Percentiles rank a stretch among this genome's conserved stretches.
Evolutionary conservation across 352 stramenopile genomes (phyloP).

Genomic region (Pythium phragmiticola): DNA sequence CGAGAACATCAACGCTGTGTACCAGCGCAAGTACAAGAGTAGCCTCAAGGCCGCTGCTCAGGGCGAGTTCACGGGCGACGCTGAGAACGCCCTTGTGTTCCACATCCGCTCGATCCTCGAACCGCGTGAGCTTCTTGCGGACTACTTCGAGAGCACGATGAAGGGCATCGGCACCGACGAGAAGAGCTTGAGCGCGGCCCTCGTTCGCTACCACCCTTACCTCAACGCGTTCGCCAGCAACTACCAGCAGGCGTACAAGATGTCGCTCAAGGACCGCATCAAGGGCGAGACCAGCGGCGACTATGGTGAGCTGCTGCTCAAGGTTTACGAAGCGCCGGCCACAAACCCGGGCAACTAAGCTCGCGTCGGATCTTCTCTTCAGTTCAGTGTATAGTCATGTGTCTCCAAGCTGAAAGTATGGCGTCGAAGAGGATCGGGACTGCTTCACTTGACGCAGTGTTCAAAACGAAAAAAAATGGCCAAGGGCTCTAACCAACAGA

Average conservation of each 20-base stretch:
- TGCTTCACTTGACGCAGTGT: too few species aligned
- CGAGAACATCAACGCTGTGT: slow-evolving; percentile 50
- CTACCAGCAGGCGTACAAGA: slow-evolving; percentile 37
- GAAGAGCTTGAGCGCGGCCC: slow-evolving; percentile 46
- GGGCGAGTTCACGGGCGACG: slow-evolving; percentile 59
- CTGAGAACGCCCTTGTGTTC: slow-evolving; percentile 55
- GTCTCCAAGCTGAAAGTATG: too few species aligned
- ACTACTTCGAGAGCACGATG: slow-evolving; percentile 75
- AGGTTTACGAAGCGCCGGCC: slow-evolving; percentile 29
- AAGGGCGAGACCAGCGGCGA: slow-evolving; percentile 35
- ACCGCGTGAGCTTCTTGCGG: slow-evolving; percentile 54
- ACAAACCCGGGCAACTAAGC: slow-evolving; percentile 4
- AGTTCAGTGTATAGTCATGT: too few species aligned
- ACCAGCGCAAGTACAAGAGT: slow-evolving; percentile 72
- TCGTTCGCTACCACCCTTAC: slow-evolving; percentile 73
- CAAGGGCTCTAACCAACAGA: too few species aligned
- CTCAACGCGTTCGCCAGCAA: slow-evolving; percentile 26
- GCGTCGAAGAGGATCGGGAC: too few species aligned
- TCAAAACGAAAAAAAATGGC: too few species aligned
- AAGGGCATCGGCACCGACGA: slow-evolving; percentile 75
- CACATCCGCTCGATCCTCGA: slow-evolving; percentile 59
- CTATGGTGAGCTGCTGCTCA: slow-evolving; percentile 34
- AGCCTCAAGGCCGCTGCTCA: slow-evolving; percentile 57
- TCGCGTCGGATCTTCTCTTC: neutral
- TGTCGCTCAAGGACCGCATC: slow-evolving; percentile 40